Conservation (phyloP, 129 eudicot species). For the Sambucus nigra region DNA sequence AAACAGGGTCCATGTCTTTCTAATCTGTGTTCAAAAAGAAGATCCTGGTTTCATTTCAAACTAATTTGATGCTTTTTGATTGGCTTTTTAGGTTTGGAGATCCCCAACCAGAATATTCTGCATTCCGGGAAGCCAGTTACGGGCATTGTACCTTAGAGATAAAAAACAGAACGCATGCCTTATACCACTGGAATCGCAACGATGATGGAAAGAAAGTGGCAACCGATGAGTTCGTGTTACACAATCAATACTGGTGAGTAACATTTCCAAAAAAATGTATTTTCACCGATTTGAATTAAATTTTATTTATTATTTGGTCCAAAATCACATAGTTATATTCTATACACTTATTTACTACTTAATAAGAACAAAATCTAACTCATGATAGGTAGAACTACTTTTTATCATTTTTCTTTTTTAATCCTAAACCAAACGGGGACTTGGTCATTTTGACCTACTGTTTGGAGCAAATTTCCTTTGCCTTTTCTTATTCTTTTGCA, state of each 20-base stretch:
- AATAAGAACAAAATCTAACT: no score
- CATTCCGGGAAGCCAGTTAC: constrained; percentile 92
- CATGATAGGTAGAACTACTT: no score
- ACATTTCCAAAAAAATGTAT: no score
- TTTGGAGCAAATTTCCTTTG: neutral
- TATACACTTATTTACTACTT: no score
- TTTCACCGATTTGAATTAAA: no score
- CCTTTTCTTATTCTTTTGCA: neutral
- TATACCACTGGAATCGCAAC: constrained; percentile 90
- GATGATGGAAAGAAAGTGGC: constrained; percentile 78
- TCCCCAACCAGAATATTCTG: constrained; percentile 94
- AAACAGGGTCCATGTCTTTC: neutral
- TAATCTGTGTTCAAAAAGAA: no score
- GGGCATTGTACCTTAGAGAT: constrained; percentile 89
- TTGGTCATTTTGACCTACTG: neutral
- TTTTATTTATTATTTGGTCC: no score
- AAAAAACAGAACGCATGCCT: constrained; percentile 85
- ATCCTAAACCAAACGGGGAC: neutral
- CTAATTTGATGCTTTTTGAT: neutral
- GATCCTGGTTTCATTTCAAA: neutral
- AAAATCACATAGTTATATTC: no score
- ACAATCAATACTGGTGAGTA: constrained; percentile 82
- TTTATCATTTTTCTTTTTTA: neutral
- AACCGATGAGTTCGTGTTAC: constrained; percentile 57
- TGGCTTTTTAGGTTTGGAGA: constrained; percentile 42